Percentiles rank a stretch among this genome's conserved stretches.
Evolutionary conservation across 2,329 filamentous ascomycete genomes (phyloP).

Genomic region (Fusarium nodosum): DNA sequence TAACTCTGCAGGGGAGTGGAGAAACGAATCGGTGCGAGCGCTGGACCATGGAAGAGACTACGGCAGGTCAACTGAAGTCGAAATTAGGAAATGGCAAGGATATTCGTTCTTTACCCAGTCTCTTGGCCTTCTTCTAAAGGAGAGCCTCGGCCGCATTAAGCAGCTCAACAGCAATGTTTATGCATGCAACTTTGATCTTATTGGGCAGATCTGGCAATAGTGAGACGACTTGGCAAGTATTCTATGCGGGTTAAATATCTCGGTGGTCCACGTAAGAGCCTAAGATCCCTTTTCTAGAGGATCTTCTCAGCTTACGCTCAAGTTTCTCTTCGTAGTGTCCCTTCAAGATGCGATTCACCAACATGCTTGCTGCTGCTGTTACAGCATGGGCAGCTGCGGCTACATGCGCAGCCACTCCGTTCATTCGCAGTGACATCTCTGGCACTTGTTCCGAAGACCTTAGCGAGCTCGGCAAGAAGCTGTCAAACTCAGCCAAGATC

Average conservation of each 20-base stretch:
- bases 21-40: background rate
- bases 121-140: background rate
- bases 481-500: conserved; percentile 58
- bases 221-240: background rate
- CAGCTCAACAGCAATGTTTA: background rate
- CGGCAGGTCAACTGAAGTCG: too few relatives aligned
- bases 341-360: conserved; percentile 34
- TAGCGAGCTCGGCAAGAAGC: conserved; percentile 48
- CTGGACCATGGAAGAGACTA: conserved; percentile 10
- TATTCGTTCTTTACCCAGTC: background rate
- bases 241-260: conserved; percentile 36
- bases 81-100: background rate
- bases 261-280: conserved; percentile 5
- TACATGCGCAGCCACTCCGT: conserved; percentile 37
- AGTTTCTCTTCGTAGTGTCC: background rate
- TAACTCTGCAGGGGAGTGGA: conserved; percentile 10
- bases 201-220: background rate
- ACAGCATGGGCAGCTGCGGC: conserved; percentile 47
- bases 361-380: conserved; percentile 49
- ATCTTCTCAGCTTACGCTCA: background rate
- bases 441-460: conserved; percentile 36
- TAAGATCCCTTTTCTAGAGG: conserved; percentile 7
- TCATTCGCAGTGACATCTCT: conserved; percentile 29
- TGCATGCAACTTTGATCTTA: background rate
- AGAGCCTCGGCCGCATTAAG: too few relatives aligned